Conservation (phyloP, 352 stramenopile species). For the Phytopythium vexans region DNA sequence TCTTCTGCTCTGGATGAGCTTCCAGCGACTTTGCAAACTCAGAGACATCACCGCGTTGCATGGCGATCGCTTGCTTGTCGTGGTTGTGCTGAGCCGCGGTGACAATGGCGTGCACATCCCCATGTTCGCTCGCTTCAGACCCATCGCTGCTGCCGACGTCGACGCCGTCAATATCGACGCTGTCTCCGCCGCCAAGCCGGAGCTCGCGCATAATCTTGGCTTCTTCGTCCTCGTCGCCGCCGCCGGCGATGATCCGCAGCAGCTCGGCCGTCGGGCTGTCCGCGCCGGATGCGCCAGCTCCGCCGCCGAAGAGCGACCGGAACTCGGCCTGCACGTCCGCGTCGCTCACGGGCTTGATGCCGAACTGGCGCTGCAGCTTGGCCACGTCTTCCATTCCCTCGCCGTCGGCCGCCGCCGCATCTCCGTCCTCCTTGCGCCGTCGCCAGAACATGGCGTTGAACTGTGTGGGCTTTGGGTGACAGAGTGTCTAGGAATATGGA, state of each 20-base stretch:
- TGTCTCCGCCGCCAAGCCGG: slow-evolving; percentile 21
- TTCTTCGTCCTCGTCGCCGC: slow-evolving; percentile 48
- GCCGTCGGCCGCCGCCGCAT: slow-evolving; percentile 5
- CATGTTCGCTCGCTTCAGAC: slow-evolving; percentile 19
- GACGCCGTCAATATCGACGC: slow-evolving; percentile 22
- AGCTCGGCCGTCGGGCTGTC: slow-evolving; percentile 49
- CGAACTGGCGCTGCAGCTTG: slow-evolving; percentile 74
- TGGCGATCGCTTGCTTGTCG: slow-evolving; percentile 16
- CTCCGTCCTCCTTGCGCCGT: slow-evolving; percentile 22
- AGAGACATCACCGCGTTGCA: background rate
- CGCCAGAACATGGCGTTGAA: slow-evolving; percentile 57
- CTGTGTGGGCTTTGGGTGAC: background rate
- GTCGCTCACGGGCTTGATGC: slow-evolving; percentile 66
- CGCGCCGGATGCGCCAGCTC: slow-evolving; percentile 1
- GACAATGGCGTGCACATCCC: slow-evolving; percentile 33
- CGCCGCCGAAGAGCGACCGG: slow-evolving; percentile 39
- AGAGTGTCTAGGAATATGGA: background rate
- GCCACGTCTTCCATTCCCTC: slow-evolving; percentile 38
- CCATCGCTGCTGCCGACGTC: slow-evolving; percentile 19
- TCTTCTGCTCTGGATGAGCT: background rate
- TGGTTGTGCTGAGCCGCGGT: slow-evolving; percentile 26
- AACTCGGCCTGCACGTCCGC: slow-evolving; percentile 71
- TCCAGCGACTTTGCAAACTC: background rate
- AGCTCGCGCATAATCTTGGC: slow-evolving; percentile 53
- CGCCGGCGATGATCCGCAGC: slow-evolving; percentile 26